Evolutionary conservation across 352 stramenopile species (phyloP), one percentile per base, ranked within the genome.

Genomic region (Plasmopara muralis): DNA sequence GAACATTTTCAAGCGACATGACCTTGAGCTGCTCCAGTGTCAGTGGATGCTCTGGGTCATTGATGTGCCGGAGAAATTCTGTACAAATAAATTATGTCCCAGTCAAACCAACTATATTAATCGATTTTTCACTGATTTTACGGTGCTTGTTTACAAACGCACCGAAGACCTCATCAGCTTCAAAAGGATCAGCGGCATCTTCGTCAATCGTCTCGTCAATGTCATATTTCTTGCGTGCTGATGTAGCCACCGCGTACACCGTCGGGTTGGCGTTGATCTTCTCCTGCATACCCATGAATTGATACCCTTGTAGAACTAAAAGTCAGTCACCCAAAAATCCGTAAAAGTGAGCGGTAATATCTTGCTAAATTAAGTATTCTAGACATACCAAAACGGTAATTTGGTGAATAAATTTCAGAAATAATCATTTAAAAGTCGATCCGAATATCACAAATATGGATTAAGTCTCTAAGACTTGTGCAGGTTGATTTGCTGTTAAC

Each of bases 1-100:
- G 68, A 34, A 97, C 83, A 59, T 95, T 95, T 57, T 96, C 87
- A 6, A 91, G 69, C 50, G 86, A 75, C 68, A 95, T 87, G 42
- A 97, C 89, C 58, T 97, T 96, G 40, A 97, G 76, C 64, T 97
- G 88, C 70, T 97, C 89, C 30, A 97, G 74, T 29, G 89, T 97
- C 35, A 97, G 70, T 25, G 90, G 88, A 60, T 97, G 89, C 70
- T 97, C 90, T 14, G 90, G 90, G 62, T 97, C 89, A 59, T 97
- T 97, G 57, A 97, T 78, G 55, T 95, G 77, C 37, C 85, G 78
- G 46, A 93, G 66, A 14, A 85, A 86, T 70, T 93, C 83, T 93
- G 55, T 43, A 53, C 31, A 47, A 28, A 40, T 33, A 13, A 29
- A 25, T 38, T 3, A 25, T 45, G 14, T 25, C 39, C 12, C 6